Conservation (phyloP, 2,329 filamentous ascomycete species). For the Aspergillus spinulosporus region DNA sequence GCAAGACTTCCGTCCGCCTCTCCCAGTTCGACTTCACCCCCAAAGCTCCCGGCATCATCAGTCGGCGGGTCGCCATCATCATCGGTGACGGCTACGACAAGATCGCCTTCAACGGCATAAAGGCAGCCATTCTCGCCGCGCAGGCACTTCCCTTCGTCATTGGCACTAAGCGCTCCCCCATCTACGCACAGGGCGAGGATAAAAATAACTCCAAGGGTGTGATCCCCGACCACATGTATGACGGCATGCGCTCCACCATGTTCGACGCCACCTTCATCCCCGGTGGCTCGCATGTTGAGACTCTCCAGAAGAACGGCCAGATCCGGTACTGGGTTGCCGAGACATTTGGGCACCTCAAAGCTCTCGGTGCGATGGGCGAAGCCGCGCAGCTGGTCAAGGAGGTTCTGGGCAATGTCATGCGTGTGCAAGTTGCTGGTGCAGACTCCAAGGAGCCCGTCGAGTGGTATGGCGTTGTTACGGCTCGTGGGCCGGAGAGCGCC, state of each 20-base stretch:
- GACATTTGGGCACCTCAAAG: conserved; percentile 70
- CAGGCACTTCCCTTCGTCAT: conserved; percentile 73
- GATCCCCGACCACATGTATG: conserved; percentile 73
- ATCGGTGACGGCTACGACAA: conserved; percentile 76
- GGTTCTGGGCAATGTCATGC: conserved; percentile 29
- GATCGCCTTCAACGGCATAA: conserved; percentile 64
- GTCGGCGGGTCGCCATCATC: conserved; percentile 71
- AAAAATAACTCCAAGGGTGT: conserved; percentile 61
- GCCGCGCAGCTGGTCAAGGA: conserved; percentile 33
- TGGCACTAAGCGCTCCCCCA: conserved; percentile 60
- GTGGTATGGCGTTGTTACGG: conserved; percentile 40
- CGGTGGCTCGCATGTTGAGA: conserved; percentile 64
- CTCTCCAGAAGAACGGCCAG: conserved; percentile 68
- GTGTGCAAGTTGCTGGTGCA: conserved; percentile 28
- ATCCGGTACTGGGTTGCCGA: conserved; percentile 76
- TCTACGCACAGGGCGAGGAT: conserved; percentile 52
- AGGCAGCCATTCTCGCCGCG: conserved; percentile 53
- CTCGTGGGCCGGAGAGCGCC: conserved; percentile 22
- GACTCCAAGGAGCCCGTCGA: conserved; percentile 25
- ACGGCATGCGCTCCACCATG: conserved; percentile 73
- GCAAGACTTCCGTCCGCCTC: conserved; percentile 64
- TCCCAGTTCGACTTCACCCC: conserved; percentile 66
- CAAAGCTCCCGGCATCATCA: conserved; percentile 64
- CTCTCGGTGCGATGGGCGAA: conserved; percentile 15
- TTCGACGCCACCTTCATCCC: conserved; percentile 79